Conservation (phyloP, 495 filamentous ascomycete genomes). For the Ascodesmis nigricans region DNA sequence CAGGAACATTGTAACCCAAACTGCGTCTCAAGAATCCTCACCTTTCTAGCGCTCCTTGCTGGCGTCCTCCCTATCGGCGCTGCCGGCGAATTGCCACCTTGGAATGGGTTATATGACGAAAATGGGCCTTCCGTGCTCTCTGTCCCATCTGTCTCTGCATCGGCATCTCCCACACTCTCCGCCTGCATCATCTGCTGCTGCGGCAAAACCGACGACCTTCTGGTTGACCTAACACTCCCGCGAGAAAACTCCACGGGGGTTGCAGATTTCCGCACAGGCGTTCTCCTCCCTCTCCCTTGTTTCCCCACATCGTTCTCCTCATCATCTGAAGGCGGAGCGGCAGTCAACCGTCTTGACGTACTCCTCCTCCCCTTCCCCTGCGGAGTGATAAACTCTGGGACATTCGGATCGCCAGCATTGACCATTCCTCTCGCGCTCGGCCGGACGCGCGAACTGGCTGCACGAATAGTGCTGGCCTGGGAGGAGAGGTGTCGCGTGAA, state of each 20-base stretch:
- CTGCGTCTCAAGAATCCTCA: no score
- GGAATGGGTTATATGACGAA: slow-evolving; percentile 91
- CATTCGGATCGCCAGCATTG: slow-evolving; percentile 52
- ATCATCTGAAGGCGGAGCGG: slow-evolving; percentile 54
- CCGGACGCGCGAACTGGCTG: slow-evolving; percentile 50
- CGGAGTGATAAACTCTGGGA: no score
- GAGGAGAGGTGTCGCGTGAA: slow-evolving; percentile 63
- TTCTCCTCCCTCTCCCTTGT: no score
- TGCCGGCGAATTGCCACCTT: slow-evolving; percentile 42
- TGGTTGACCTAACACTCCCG: slow-evolving; percentile 25
- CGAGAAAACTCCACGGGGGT: no score
- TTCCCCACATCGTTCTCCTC: slow-evolving; percentile 27
- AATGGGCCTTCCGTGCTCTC: slow-evolving; percentile 29
- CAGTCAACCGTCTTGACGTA: slow-evolving; percentile 11
- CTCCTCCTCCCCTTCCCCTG: slow-evolving; percentile 9
- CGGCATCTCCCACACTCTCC: slow-evolving; percentile 30
- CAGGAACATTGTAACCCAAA: no score
- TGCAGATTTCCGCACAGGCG: no score
- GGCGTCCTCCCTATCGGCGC: no score
- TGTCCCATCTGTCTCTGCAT: slow-evolving; percentile 22
- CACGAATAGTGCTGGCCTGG: slow-evolving; percentile 49
- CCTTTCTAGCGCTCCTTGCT: no score
- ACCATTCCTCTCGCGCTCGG: slow-evolving; percentile 68
- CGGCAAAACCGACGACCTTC: slow-evolving; percentile 19
- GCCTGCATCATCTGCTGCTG: slow-evolving; percentile 32